Conservation (phyloP, 176 grass and related monocot species). For the Musa acuminata region DNA sequence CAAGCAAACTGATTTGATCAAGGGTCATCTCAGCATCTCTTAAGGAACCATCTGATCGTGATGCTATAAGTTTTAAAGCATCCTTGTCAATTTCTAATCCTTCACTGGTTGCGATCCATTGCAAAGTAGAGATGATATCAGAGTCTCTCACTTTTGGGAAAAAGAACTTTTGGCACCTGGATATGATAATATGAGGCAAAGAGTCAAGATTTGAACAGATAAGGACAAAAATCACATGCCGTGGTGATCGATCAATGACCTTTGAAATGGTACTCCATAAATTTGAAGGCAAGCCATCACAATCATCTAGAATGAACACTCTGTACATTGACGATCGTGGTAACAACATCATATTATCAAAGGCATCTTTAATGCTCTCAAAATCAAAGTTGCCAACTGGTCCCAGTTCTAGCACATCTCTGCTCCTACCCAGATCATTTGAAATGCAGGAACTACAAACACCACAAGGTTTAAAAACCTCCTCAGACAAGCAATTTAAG, state of each 20-base stretch:
- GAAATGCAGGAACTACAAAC: slow-evolving; percentile 58
- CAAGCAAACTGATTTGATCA: slow-evolving; percentile 91
- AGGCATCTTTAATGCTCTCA: slow-evolving; percentile 37
- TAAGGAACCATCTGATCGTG: slow-evolving; percentile 77
- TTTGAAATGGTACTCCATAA: slow-evolving; percentile 80
- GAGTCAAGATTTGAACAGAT: slow-evolving; percentile 55
- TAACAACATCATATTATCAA: slow-evolving; percentile 56
- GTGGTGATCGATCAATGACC: slow-evolving; percentile 49
- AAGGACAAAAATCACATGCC: slow-evolving; percentile 68
- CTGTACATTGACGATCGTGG: slow-evolving; percentile 36
- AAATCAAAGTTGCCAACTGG: slow-evolving; percentile 11
- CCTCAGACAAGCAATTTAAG: slow-evolving; percentile 64
- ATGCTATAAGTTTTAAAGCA: slow-evolving; percentile 85
- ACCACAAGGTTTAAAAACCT: slow-evolving; percentile 54
- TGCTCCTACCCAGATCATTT: slow-evolving; percentile 29
- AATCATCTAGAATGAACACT: slow-evolving; percentile 86
- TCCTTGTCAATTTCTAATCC: slow-evolving; percentile 79
- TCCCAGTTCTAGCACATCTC: slow-evolving; percentile 15
- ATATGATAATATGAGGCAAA: slow-evolving; percentile 77
- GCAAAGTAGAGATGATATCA: slow-evolving; percentile 70
- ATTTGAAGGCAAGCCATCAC: slow-evolving; percentile 51
- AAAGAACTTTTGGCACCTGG: slow-evolving; percentile 93
- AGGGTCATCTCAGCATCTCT: slow-evolving; percentile 96
- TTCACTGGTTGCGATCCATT: slow-evolving; percentile 83
- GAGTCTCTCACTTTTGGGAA: slow-evolving; percentile 82